These are phyloP conservation scores for Calcarisporium arbuscula DNA, from an alignment of 2,329 filamentous ascomycete genomes.

Conservation along the genomic window DNA sequence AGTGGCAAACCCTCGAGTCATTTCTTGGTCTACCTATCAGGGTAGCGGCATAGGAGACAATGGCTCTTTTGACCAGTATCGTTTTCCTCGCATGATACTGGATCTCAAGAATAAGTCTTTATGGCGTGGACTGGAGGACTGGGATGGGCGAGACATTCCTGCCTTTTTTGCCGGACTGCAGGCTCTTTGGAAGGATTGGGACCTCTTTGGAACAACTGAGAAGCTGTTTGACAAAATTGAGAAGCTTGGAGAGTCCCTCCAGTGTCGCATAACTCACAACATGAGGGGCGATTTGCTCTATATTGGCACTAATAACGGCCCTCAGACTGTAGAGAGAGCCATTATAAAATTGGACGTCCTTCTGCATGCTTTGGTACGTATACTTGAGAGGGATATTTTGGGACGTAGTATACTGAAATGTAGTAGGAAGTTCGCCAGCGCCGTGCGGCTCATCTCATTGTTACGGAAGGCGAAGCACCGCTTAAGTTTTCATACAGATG, in stretches of 20 bases:
- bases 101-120: conserved; percentile 12
- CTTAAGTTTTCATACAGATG: conserved; percentile 16
- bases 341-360: conserved; percentile 16
- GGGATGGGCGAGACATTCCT: conserved; percentile 6
- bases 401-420: no score
- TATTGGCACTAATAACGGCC: conserved; percentile 15
- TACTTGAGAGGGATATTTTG: no score
- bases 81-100: conserved; percentile 17
- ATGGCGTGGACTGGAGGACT: conserved; percentile 19
- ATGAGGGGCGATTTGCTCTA: conserved; percentile 20
- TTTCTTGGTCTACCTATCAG: conserved; percentile 17
- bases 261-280: conserved; percentile 22
- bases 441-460: conserved; percentile 17
- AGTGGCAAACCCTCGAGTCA: conserved; percentile 11
- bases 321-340: conserved; percentile 9
- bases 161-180: not conserved
- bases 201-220: conserved; percentile 2
- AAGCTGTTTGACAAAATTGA: conserved; percentile 8
- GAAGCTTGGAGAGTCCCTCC: conserved; percentile 10
- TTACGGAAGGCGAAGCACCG: conserved; percentile 8
- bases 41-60: not conserved
- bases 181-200: not conserved
- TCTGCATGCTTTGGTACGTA: conserved; percentile 11
- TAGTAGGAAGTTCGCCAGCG: conserved; percentile 9
- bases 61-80: conserved; percentile 11